Evolutionary conservation across 2,329 filamentous ascomycete genomes (phyloP).

Genomic region (Neurospora sp.): DNA sequence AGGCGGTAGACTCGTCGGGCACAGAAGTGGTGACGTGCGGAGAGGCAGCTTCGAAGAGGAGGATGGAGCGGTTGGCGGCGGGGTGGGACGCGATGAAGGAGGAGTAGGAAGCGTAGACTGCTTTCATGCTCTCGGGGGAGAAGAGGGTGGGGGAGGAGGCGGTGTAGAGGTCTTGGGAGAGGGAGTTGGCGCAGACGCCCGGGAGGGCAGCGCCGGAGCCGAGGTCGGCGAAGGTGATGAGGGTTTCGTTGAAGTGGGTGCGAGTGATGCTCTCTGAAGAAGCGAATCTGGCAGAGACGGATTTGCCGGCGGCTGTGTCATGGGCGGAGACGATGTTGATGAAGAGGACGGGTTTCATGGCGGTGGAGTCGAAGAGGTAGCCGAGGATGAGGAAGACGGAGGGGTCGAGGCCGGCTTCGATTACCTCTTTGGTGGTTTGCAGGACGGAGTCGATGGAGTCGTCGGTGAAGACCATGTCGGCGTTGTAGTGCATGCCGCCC

Average conservation of each 20-base stretch:
- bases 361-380: neutral
- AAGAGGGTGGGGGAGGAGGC: neutral
- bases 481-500: constrained; percentile 21
- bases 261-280: neutral
- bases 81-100: neutral
- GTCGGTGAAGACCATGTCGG: constrained; percentile 31
- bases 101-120: neutral
- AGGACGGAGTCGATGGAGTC: constrained; percentile 37
- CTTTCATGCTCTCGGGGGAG: neutral
- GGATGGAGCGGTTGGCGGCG: neutral
- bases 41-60: neutral
- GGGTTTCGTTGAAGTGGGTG: neutral
- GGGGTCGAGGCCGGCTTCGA: neutral
- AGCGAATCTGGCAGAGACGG: neutral
- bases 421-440: constrained; percentile 25
- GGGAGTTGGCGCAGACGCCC: neutral
- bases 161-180: neutral
- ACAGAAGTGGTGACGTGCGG: neutral
- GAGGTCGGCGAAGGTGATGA: neutral
- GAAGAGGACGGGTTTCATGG: neutral
- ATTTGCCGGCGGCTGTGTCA: neutral
- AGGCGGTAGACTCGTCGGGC: neutral
- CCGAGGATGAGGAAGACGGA: neutral
- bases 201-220: neutral
- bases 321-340: neutral